Evolutionary conservation across 345 rosid species (phyloP), one percentile per base, ranked within the genome.

Genomic region (Hypericum perforatum): DNA sequence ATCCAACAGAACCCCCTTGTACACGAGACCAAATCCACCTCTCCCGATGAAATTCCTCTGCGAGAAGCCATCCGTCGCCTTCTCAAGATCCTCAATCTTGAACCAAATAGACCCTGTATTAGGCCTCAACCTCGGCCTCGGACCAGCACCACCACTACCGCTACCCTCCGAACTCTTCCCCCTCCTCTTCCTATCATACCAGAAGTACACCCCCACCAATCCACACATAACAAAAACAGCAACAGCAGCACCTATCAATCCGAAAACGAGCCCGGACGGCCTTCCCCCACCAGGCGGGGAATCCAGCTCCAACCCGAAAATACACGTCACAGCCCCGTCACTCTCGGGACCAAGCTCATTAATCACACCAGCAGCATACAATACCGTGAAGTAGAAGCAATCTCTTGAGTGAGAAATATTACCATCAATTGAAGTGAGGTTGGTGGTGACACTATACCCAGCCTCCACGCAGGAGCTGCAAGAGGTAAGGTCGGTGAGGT

Each of bases 61-160:
- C 7, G 50, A 46, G 8, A 46, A 46, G 8, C 29, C 10, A 14
- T 14, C 22, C 3, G 50, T 46, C 10, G 50, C 50, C 29, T 3
- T 13, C 29, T 46, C 29, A 7, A 46, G 50, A n/a, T 46, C 50
- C 7, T 14, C 7, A 13, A 46, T 46, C 10, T 46, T 14, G 16
- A n/a, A 46, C 50, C 50, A 46, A 9, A 46, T 46, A 9, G 50
- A 46, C 5, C 50, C 50, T 9, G 50, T 46, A 14, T 46, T 46
- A 16, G 50, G 50, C 50, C 50, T 46, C 50, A 13, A 46, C 8
- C 50, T n/a, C 7, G 50, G 50, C 50, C 50, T 46, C 10, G 50
- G 22, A 12, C 7, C 8, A 22, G 32, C 32, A 22, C 4, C 32
- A 22, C 32, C 32, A 22, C n/a, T n/a, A 7, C 32, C 50, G 3